Evolutionary conservation across 2,329 filamentous ascomycete species (phyloP).

Genomic region (Fusarium scirpi): DNA sequence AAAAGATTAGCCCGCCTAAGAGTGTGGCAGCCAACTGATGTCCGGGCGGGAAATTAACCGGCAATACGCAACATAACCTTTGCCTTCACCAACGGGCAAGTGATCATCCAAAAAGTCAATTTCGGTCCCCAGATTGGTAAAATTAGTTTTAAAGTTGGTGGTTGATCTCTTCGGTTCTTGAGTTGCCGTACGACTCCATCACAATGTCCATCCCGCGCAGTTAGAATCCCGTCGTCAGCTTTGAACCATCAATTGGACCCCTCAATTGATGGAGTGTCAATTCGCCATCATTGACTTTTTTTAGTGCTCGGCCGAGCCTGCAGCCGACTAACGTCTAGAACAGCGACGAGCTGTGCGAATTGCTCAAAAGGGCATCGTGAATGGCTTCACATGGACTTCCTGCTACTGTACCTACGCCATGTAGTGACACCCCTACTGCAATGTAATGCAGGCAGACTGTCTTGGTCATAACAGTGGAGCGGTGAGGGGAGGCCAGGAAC

Average conservation of each 20-base stretch:
- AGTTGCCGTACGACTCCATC: not conserved
- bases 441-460: not conserved
- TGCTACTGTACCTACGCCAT: not conserved
- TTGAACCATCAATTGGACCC: not conserved
- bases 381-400: not conserved
- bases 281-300: not conserved
- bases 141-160: not conserved
- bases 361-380: slow-evolving; percentile 1
- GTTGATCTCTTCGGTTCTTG: not conserved
- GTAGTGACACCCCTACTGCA: slow-evolving; percentile 3
- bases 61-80: not conserved
- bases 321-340: not conserved
- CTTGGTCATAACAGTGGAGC: not conserved
- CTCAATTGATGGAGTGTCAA: not conserved
- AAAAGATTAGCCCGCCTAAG: slow-evolving; percentile 1
- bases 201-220: not conserved
- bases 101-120: not conserved
- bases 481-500: slow-evolving; percentile 8
- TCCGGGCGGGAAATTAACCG: slow-evolving; percentile 1
- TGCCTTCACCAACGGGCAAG: not conserved
- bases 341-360: not conserved
- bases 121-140: not conserved
- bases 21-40: slow-evolving; percentile 2
- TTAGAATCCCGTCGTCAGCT: not conserved
- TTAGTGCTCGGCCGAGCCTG: not conserved